A percentile compares a stretch with the other conserved stretches of the same genome.
phyloP scores from a whole-genome alignment of 805 yeast genomes.

The Cyberlindnera subsufficiens region DNA sequence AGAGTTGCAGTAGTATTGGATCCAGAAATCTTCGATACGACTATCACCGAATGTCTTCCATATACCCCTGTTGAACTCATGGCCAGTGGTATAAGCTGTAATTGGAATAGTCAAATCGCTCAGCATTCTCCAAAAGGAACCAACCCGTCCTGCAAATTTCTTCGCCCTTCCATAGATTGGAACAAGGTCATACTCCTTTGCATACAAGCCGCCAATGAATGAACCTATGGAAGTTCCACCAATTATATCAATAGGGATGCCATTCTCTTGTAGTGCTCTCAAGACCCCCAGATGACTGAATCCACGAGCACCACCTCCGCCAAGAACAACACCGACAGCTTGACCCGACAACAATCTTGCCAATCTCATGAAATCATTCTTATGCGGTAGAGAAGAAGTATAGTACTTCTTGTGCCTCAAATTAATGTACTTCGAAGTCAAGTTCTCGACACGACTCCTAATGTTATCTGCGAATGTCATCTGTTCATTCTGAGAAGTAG shows the following conservation, averaged over 20 bases:
- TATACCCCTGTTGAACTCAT: conserved; percentile 94
- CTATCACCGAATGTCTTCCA: conserved; percentile 94
- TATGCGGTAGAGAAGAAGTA: conserved; percentile 43
- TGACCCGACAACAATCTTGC: conserved; percentile 89
- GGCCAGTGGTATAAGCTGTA: conserved; percentile 94
- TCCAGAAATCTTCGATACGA: conserved; percentile 95
- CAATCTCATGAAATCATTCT: conserved; percentile 82
- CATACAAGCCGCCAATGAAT: conserved; percentile 92
- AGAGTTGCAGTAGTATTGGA: conserved; percentile 80
- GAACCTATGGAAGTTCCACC: conserved; percentile 98
- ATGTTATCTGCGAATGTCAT: conserved; percentile 21
- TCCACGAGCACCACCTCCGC: conserved; percentile 98
- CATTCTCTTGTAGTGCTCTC: conserved; percentile 84
- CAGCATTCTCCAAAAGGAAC: conserved; percentile 80
- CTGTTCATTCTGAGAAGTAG: conserved; percentile 10
- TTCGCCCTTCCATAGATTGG: conserved; percentile 89
- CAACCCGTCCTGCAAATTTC: conserved; percentile 74
- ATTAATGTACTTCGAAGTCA: conserved; percentile 26
- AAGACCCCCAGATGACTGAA: conserved; percentile 87
- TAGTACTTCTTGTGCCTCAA: conserved; percentile 13
- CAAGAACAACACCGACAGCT: conserved; percentile 89
- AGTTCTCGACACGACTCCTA: conserved; percentile 30
- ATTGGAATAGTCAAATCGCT: conserved; percentile 89
- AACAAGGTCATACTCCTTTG: conserved; percentile 85
- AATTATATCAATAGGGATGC: conserved; percentile 87